Base-by-base conservation (phyloP, 2,329 filamentous ascomycete genomes). In the Fusarium proliferatum region DNA sequence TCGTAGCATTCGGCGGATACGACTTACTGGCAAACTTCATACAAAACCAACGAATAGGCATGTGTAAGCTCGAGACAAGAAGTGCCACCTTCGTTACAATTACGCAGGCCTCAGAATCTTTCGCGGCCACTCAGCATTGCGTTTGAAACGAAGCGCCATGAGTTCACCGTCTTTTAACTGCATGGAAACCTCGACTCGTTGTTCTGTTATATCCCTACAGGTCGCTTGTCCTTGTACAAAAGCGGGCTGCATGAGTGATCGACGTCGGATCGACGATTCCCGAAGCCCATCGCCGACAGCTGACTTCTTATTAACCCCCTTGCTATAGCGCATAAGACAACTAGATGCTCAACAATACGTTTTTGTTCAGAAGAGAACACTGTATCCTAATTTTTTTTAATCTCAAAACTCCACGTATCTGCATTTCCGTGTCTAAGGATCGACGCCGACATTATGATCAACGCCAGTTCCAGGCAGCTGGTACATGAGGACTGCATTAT, bases 201-300 rank as follows among this genome's bases (percentile, higher is more conserved):
- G 19, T 23, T 43, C 38, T 66, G 42, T 38, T 39, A 34, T 46
- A 36, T 34, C 49, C 48, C 53, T 63, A 45, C 53, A 51, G 38
- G 28, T 45, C 36, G 42, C 52, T 45, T 69, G 33, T 33, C 38
- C 23, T 61, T 28, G 46, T 61, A 36, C 56, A 60, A 60, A 69
- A 64, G 51, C 49, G 36, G 65, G 57, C 43, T 71, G 57, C 70
- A 70, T 67, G 52, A 61, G 46, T 71, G 72, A 75, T 75, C 72
- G 61, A 73, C 72, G 45, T 38, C 41, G 56, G 72, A 73, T 75
- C 69, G 46, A 62, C 72, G 72, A 72, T 72, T 74, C 71, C 71
- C 71, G 72, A 72, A 59, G 52, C 57, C 49, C 51, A 63, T 72
- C 48, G 30, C 41, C 58, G 67, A 67, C 66, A 55, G 58, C 58